Evolutionary conservation across 306 rosid species (phyloP), one percentile per base, ranked within the genome.

Genomic region (Dalbergia oliveri): DNA sequence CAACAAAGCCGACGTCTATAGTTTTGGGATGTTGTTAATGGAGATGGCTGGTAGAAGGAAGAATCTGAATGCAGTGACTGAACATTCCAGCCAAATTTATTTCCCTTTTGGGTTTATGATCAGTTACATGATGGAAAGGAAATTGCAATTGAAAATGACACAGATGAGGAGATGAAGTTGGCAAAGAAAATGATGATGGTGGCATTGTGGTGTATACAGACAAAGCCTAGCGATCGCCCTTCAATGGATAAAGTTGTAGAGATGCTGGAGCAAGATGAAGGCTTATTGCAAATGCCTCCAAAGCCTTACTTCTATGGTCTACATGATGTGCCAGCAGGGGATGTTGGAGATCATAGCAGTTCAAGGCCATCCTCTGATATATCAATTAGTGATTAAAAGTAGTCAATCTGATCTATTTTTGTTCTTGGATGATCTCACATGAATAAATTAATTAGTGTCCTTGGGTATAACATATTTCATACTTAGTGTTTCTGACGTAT

Each of bases 1-100:
- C 0, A 50, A 84, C 44, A 84, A 80, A 59, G 79, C 80, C 0
- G 88, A 84, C 26, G 88, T 84, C 0, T 84, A 84, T 37, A 84
- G 88, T 14, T 85, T 85, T 67, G 85, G 88, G 14, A 85, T 73
- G 76, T 49, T 86, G 15, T 19, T 86, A 5, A 58, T 86, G 70
- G 87, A 86, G 37, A 83, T 83, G 31, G 74, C 82, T 0, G 5
- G 71, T 8, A 76, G 75, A 15, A 79, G 80, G 45, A 86, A 66
- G 70, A 83, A 63, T 14, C 1, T 60, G 21, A 66, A 82, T 65
- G 51, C 75, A 18, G 8, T 19, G 9, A 58, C 51, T 18, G 81
- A 85, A 19, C 15, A 82, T 11, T 73, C 84, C 0, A 85, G 81
- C 54, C 86, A 73, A 56, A 5, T 44, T 9, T 70, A 67, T 85